Base-by-base conservation (phyloP, 768 basidiomycete species). In the Leccinum olivaceopallidum region DNA sequence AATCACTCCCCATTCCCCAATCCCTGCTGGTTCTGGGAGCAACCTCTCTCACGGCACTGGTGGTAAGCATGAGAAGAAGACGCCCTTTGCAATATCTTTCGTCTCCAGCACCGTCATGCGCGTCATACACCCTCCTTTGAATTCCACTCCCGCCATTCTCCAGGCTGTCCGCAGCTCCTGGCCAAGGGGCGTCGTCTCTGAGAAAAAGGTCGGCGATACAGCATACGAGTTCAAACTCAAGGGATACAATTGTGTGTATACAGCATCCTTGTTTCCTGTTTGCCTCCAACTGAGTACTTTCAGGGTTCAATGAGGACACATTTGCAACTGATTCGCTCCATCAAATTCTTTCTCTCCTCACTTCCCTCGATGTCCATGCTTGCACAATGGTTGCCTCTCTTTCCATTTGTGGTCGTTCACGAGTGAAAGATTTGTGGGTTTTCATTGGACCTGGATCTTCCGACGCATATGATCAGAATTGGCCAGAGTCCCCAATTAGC, bases 151-250 rank as follows among this genome's bases (percentile, higher is more conserved):
- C 10, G 90, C 90, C 57, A 90, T 92, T 58, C 78, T 92, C n/a
- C 86, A 89, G 68, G 87, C 89, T 18, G 88, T 92, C 20, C 81
- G 90, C 59, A 82, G 80, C 22, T 83, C 90, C 36, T 92, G 90
- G 90, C 90, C 90, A 18, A 81, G 89, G 65, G 90, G 90, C 18
- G 88, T 92, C 10, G 83, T 88, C 8, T 85, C 86, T 1, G 90
- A 92, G 72, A 89, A 86, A 78, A 91, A 88, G 66, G 79, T 90
- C 2, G 87, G 83, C 5, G 84, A 87, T 28, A 83, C 83, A 58
- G 83, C 85, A 7, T 92, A 84, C 69, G 90, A 92, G 71, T 92
- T 92, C 75, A 91, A 89, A 73, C 77, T 92, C 55, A 90, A 89
- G 67, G 90, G 90, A 24, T 92, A 92, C 70, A 86, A 82, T 77